Conservation (phyloP, 208 protist genomes). For the Leishmania mexicana region DNA sequence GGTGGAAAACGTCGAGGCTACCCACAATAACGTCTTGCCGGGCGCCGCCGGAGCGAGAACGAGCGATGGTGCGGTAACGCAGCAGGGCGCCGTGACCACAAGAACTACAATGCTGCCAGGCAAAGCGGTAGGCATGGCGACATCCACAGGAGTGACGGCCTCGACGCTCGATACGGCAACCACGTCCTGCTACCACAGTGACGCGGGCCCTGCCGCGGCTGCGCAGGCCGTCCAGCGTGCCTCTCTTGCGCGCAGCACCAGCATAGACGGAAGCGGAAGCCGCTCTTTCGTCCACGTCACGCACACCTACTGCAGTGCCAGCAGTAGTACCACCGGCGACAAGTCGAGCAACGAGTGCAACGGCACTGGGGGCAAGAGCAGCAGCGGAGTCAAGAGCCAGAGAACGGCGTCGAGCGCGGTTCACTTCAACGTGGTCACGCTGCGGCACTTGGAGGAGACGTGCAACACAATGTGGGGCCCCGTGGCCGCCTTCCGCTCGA, state of each 20-base stretch:
- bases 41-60: not conserved
- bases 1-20: conserved; percentile 24
- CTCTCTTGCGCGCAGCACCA: conserved; percentile 7
- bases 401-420: conserved; percentile 16
- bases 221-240: not conserved
- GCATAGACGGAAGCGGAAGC: conserved; percentile 4
- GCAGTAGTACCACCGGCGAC: not conserved
- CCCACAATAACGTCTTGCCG: conserved; percentile 2
- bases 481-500: conserved; percentile 60
- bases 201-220: not conserved
- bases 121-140: not conserved
- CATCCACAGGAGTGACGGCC: not conserved
- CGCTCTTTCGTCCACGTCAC: conserved; percentile 4
- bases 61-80: not conserved
- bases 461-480: conserved; percentile 69
- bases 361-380: not conserved
- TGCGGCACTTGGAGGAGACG: conserved; percentile 40
- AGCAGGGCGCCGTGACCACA: not conserved
- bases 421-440: conserved; percentile 44
- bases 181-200: not conserved
- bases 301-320: conserved; percentile 1
- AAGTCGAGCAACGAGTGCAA: not conserved
- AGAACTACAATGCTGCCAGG: not conserved
- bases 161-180: not conserved
- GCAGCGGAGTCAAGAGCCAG: conserved; percentile 8